Conservation (phyloP, 2,329 filamentous ascomycete genomes). For the Diaporthe capsici region DNA sequence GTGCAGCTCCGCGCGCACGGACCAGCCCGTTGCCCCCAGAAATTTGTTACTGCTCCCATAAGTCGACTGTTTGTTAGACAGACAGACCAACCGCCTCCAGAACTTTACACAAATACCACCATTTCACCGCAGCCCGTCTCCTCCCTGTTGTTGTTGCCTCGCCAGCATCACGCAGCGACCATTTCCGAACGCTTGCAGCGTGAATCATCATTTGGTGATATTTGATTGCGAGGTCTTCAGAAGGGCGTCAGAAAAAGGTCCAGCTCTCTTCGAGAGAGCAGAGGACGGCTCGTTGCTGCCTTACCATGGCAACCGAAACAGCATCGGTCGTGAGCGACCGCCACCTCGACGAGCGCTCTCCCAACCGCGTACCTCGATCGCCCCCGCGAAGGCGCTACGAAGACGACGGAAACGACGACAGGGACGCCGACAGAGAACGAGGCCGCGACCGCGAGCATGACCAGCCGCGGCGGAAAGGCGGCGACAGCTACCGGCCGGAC, state of each 20-base stretch:
- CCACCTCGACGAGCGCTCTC: constrained; percentile 47
- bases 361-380: constrained; percentile 47
- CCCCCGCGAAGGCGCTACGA: constrained; percentile 46
- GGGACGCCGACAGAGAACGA: constrained; percentile 47
- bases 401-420: constrained; percentile 46
- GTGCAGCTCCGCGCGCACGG: not conserved
- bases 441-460: constrained; percentile 43
- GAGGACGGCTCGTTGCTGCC: constrained; percentile 13
- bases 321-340: constrained; percentile 40
- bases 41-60: constrained; percentile 23
- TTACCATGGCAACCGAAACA: constrained; percentile 40
- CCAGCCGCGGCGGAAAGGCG: constrained; percentile 57
- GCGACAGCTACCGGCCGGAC: constrained; percentile 65
- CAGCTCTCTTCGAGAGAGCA: not conserved
- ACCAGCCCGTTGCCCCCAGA: constrained; percentile 18
- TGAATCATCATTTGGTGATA: not conserved
- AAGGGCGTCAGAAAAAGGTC: not conserved
- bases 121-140: not conserved
- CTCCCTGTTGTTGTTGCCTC: no score
- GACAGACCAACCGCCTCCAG: not conserved
- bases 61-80: not conserved
- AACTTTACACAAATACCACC: not conserved
- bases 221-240: not conserved
- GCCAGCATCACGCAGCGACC: not conserved
- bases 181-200: not conserved